Conservation (phyloP, 805 yeast species). For the Peterozyma xylosa region DNA sequence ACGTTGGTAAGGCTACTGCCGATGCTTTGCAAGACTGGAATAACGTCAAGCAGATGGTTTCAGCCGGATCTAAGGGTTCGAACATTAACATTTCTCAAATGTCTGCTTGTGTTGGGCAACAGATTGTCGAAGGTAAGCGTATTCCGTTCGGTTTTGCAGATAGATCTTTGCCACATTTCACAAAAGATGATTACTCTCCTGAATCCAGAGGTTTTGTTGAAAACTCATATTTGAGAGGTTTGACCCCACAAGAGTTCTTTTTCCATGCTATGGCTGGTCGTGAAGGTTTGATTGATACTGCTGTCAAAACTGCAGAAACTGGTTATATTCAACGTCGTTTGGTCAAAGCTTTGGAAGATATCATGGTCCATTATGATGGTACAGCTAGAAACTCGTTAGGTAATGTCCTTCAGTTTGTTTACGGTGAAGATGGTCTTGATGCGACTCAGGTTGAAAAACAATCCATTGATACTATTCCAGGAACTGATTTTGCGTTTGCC, state of each 20-base stretch:
- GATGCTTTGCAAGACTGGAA: slow-evolving; percentile 88
- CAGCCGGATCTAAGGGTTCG: slow-evolving; percentile 98
- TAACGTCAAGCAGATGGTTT: slow-evolving; percentile 98
- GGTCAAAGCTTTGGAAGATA: slow-evolving; percentile 93
- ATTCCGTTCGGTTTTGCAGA: slow-evolving; percentile 96
- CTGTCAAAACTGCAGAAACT: slow-evolving; percentile 98
- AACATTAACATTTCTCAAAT: slow-evolving; percentile 97
- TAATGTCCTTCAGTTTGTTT: slow-evolving; percentile 89
- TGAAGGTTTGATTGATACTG: slow-evolving; percentile 99
- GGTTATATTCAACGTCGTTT: slow-evolving; percentile 98
- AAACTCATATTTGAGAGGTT: slow-evolving; percentile 92
- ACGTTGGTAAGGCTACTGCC: slow-evolving; percentile 98
- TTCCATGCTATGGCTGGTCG: slow-evolving; percentile 99
- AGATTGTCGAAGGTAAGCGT: slow-evolving; percentile 99
- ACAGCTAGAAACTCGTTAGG: slow-evolving; percentile 97
- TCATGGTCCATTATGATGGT: slow-evolving; percentile 97
- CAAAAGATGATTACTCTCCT: slow-evolving; percentile 97
- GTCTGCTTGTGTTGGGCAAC: slow-evolving; percentile 99
- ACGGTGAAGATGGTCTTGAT: slow-evolving; percentile 99
- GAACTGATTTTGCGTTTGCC: slow-evolving; percentile 79
- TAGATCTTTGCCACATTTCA: slow-evolving; percentile 94
- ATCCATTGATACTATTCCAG: slow-evolving; percentile 91
- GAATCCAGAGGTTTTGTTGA: slow-evolving; percentile 98
- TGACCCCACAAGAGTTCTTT: slow-evolving; percentile 97
- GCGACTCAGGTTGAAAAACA: slow-evolving; percentile 98